Evolutionary conservation across 441 rosid species (phyloP).

Genomic region (Pelargonium australe): DNA sequence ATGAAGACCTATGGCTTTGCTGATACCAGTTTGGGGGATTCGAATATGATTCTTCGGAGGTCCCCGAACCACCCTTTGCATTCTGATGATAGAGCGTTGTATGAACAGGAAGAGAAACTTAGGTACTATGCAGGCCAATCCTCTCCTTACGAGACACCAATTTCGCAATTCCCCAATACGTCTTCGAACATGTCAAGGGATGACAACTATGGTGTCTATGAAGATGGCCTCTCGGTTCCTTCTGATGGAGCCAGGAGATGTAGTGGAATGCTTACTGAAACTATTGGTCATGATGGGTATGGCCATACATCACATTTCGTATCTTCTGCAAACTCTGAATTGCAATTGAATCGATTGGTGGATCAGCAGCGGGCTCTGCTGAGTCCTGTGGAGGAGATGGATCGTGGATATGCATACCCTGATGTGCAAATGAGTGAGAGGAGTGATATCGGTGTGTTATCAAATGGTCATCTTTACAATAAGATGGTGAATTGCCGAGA

Average conservation of each 20-base stretch:
- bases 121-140: not conserved
- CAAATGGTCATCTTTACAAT: constrained; percentile 7
- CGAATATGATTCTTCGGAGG: not conserved
- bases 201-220: not conserved
- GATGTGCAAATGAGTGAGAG: constrained; percentile 9
- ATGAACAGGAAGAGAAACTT: not conserved
- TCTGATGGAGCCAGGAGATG: constrained; percentile 11
- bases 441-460: constrained; percentile 7
- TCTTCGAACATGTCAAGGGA: not conserved
- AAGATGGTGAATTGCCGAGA: constrained; percentile 10
- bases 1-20: constrained; percentile 7
- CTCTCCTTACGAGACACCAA: not conserved
- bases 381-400: constrained; percentile 8
- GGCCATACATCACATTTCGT: constrained; percentile 2
- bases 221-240: not conserved
- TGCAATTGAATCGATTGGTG: not conserved
- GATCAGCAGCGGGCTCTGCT: not conserved
- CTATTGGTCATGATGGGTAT: constrained; percentile 2
- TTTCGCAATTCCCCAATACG: not conserved
- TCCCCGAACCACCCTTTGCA: not conserved
- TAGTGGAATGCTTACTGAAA: not conserved
- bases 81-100: not conserved
- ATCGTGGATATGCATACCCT: not conserved
- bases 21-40: not conserved
- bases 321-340: constrained; percentile 6